phyloP scores from a whole-genome alignment of 352 stramenopile species.

The Phytophthora multivora region DNA sequence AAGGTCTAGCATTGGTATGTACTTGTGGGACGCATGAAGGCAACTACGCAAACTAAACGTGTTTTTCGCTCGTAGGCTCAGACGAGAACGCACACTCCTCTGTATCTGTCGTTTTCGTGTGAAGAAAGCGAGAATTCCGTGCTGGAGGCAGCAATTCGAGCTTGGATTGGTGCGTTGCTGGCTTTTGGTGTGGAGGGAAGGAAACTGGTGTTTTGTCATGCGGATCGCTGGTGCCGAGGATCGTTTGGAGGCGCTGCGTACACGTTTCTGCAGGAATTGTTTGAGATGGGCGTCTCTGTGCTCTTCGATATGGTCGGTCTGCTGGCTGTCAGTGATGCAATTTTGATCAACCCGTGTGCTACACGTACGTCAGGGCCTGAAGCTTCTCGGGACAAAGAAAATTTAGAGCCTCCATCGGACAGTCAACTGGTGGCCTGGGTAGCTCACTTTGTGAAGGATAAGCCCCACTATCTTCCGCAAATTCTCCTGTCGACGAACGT shows the following conservation, averaged over 20 bases:
- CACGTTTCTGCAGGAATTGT: conserved; percentile 49
- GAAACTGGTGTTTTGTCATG: conserved; percentile 74
- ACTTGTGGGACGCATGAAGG: background rate
- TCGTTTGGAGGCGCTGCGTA: background rate
- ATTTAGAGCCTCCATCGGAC: conserved; percentile 45
- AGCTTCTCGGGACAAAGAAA: background rate
- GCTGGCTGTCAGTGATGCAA: conserved; percentile 60
- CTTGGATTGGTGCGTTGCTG: conserved; percentile 48
- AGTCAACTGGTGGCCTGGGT: conserved; percentile 48
- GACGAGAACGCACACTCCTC: conserved; percentile 48
- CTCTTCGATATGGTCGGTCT: conserved; percentile 73
- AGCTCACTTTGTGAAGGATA: conserved; percentile 30
- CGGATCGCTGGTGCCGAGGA: conserved; percentile 63
- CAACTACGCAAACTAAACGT: background rate
- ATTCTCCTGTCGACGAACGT: conserved; percentile 73
- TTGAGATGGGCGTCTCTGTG: conserved; percentile 45
- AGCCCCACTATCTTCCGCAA: conserved; percentile 30
- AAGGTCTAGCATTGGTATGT: conserved; percentile 41
- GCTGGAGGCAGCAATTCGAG: conserved; percentile 24
- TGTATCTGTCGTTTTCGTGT: conserved; percentile 78
- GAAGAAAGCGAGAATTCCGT: background rate
- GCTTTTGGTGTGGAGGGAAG: conserved; percentile 38
- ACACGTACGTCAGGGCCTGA: background rate
- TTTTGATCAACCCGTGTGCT: conserved; percentile 43
- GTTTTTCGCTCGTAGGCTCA: conserved; percentile 42